Percentiles rank a stretch among this genome's conserved stretches.
Evolutionary conservation across 2,329 filamentous ascomycete genomes (phyloP).

Genomic region (Fusarium oligoseptatum): DNA sequence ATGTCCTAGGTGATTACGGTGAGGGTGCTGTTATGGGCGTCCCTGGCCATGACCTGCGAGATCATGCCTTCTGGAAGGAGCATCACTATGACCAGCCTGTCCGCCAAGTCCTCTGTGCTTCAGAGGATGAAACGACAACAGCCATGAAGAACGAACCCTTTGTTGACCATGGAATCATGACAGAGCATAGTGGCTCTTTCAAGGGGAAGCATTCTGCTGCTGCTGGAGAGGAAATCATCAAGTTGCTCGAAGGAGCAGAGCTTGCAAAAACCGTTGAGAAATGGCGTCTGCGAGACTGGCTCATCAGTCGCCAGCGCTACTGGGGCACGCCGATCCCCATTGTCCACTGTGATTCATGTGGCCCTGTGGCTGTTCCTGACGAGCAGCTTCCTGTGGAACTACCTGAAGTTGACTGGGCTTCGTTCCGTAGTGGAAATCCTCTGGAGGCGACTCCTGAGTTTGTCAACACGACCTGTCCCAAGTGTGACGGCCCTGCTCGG

Average conservation of each 20-base stretch:
- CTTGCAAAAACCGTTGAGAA: constrained; percentile 75
- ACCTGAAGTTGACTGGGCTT: constrained; percentile 77
- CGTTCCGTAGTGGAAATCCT: constrained; percentile 80
- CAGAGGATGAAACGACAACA: constrained; percentile 62
- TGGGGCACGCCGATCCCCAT: constrained; percentile 95
- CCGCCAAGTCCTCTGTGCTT: constrained; percentile 70
- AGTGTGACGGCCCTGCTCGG: constrained; percentile 77
- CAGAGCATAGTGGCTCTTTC: constrained; percentile 74
- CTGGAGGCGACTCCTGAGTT: constrained; percentile 79
- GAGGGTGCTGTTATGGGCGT: constrained; percentile 94
- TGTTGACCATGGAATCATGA: constrained; percentile 76
- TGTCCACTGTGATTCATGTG: constrained; percentile 82
- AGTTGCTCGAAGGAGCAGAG: constrained; percentile 65
- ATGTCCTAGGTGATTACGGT: constrained; percentile 87
- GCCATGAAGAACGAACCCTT: constrained; percentile 67
- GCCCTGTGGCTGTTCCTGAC: constrained; percentile 82
- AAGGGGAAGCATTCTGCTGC: constrained; percentile 72
- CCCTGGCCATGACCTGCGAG: constrained; percentile 84
- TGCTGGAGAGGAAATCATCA: constrained; percentile 72
- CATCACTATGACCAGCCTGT: constrained; percentile 74
- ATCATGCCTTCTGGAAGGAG: constrained; percentile 83
- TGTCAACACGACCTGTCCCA: constrained; percentile 81
- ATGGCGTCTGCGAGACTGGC: constrained; percentile 89
- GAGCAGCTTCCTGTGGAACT: constrained; percentile 82
- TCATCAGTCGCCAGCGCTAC: constrained; percentile 92